phyloP scores from a whole-genome alignment of 2,329 filamentous ascomycete species.

The Saccharata proteae region DNA sequence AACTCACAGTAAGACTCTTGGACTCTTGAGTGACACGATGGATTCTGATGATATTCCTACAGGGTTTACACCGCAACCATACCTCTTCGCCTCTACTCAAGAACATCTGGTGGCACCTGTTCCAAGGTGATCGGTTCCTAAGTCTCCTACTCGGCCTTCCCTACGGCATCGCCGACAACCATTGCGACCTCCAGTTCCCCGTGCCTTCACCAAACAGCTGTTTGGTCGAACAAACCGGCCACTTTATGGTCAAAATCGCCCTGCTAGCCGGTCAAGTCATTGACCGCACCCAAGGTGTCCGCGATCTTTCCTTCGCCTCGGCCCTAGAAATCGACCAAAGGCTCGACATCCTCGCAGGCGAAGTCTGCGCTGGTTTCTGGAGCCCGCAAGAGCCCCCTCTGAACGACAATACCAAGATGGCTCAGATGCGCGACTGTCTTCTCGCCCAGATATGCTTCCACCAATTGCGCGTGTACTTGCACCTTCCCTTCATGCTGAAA shows the following conservation, averaged over 20 bases:
- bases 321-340: constrained; percentile 32
- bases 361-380: constrained; percentile 28
- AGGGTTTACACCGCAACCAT: constrained; percentile 28
- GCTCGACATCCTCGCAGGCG: constrained; percentile 26
- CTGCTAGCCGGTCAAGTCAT: constrained; percentile 31
- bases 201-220: neutral
- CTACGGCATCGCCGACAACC: constrained; percentile 27
- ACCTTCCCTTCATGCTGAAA: constrained; percentile 34
- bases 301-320: constrained; percentile 24
- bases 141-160: constrained; percentile 44
- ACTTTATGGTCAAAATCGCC: constrained; percentile 23
- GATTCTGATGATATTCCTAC: neutral
- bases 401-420: constrained; percentile 15
- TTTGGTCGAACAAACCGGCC: neutral
- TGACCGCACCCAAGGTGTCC: constrained; percentile 28
- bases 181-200: constrained; percentile 19
- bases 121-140: constrained; percentile 37
- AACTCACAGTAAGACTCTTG: constrained; percentile 35
- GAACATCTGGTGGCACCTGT: constrained; percentile 28
- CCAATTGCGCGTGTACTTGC: constrained; percentile 32
- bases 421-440: constrained; percentile 21
- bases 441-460: constrained; percentile 33
- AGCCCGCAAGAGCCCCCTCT: constrained; percentile 19
- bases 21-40: neutral
- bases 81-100: constrained; percentile 21